These are phyloP conservation scores for Cystobasidium tubakii DNA, from an alignment of 768 basidiomycete genomes.

Conservation along the genomic window DNA sequence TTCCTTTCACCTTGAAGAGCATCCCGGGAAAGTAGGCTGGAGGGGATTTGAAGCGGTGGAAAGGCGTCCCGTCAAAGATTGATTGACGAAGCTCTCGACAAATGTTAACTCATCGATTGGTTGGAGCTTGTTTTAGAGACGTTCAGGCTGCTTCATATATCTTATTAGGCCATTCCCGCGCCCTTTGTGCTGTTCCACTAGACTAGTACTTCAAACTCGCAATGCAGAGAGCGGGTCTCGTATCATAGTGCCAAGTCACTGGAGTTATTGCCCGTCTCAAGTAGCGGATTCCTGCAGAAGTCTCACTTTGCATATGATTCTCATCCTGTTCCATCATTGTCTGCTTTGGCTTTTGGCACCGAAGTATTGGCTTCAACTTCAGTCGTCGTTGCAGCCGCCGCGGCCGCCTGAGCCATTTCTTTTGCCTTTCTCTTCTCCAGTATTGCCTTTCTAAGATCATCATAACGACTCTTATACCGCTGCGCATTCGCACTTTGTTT, in stretches of 20 bases:
- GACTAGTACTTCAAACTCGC: too few species aligned
- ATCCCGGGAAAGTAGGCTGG: conserved; percentile 19
- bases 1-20: neutral
- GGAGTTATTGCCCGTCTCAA: too few species aligned
- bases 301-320: too few species aligned
- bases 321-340: neutral
- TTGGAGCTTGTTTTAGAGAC: conserved; percentile 8
- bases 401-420: conserved; percentile 21
- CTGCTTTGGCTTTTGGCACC: too few species aligned
- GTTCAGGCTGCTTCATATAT: conserved; percentile 29
- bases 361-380: neutral
- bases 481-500: conserved; percentile 15
- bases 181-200: too few species aligned
- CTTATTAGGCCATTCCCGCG: neutral
- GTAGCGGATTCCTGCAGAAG: too few species aligned
- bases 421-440: conserved; percentile 30
- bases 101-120: neutral
- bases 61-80: conserved; percentile 16
- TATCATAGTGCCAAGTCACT: too few species aligned
- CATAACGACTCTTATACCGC: conserved; percentile 1
- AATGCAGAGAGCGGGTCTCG: too few species aligned
- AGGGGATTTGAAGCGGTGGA: conserved; percentile 20
- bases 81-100: conserved; percentile 5
- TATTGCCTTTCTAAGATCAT: conserved; percentile 28
- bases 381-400: neutral